Conservation (phyloP, 2,329 filamentous ascomycete genomes). For the Zopfia rhizophila region DNA sequence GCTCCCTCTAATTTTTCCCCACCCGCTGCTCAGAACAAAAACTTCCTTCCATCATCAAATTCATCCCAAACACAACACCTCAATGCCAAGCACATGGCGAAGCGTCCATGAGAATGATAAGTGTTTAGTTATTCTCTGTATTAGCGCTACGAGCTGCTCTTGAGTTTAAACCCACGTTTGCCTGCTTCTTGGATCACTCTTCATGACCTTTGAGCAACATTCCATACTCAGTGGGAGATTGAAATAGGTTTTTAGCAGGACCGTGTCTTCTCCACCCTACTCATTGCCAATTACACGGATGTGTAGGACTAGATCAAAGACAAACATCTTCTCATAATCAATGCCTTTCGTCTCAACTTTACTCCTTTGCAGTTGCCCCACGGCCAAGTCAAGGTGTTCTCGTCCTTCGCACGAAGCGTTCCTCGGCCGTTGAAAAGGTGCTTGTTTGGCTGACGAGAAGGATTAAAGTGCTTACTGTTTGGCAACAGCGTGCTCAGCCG, state of each 20-base stretch:
- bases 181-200: slow-evolving; percentile 59
- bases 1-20: slow-evolving; percentile 17
- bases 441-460: slow-evolving; percentile 2
- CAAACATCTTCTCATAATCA: slow-evolving; percentile 50
- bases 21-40: slow-evolving; percentile 5
- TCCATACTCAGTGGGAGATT: slow-evolving; percentile 62
- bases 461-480: slow-evolving; percentile 20
- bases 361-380: too few species aligned
- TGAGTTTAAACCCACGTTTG: slow-evolving; percentile 56
- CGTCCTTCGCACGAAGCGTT: too few species aligned
- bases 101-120: slow-evolving; percentile 22
- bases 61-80: not conserved
- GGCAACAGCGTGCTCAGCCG: slow-evolving; percentile 16
- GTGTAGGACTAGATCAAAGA: slow-evolving; percentile 60
- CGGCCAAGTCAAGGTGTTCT: too few species aligned
- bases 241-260: slow-evolving; percentile 63
- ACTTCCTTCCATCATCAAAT: slow-evolving; percentile 3
- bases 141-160: slow-evolving; percentile 15
- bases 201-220: slow-evolving; percentile 61
- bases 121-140: slow-evolving; percentile 27
- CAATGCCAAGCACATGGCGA: slow-evolving; percentile 1
- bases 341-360: not conserved
- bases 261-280: slow-evolving; percentile 65
- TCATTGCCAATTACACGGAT: slow-evolving; percentile 50
- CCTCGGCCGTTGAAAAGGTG: too few species aligned